phyloP scores from a whole-genome alignment of 2,329 filamentous ascomycete genomes.

The Colletotrichum tabaci region DNA sequence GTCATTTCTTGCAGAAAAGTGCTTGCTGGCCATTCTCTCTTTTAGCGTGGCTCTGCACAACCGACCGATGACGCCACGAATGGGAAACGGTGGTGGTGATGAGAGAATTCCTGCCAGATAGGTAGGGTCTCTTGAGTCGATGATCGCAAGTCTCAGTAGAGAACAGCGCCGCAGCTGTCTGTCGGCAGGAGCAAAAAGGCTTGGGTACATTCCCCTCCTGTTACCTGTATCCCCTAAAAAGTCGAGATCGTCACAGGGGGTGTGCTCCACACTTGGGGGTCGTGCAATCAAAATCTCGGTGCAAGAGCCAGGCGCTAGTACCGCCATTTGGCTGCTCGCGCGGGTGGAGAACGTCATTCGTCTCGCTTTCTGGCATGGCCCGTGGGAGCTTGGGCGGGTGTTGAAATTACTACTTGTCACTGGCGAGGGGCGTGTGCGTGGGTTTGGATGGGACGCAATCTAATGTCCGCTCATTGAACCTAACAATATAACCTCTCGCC shows the following conservation, averaged over 20 bases:
- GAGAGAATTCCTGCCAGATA: background rate
- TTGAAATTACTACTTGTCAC: slow-evolving; percentile 39
- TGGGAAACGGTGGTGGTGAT: slow-evolving; percentile 6
- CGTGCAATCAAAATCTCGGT: slow-evolving; percentile 18
- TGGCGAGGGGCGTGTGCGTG: slow-evolving; percentile 23
- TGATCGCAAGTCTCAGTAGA: background rate
- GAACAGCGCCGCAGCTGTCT: background rate
- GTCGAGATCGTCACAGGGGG: slow-evolving; percentile 41
- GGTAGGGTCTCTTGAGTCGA: background rate
- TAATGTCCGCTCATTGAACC: background rate
- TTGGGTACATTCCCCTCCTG: slow-evolving; percentile 11
- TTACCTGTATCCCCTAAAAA: slow-evolving; percentile 2
- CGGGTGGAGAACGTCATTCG: slow-evolving; percentile 42
- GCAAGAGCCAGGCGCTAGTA: slow-evolving; percentile 31
- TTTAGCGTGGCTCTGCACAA: slow-evolving; percentile 12
- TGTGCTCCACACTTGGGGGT: slow-evolving; percentile 26
- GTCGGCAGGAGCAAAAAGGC: slow-evolving; percentile 12
- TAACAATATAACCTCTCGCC: slow-evolving; percentile 29
- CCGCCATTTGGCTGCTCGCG: slow-evolving; percentile 23
- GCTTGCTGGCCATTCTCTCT: slow-evolving; percentile 11
- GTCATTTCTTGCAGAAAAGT: slow-evolving; percentile 24
- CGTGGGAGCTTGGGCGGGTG: slow-evolving; percentile 35
- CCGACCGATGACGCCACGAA: slow-evolving; percentile 25
- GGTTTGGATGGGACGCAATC: slow-evolving; percentile 13
- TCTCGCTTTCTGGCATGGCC: slow-evolving; percentile 13